Percentiles rank a stretch among this genome's conserved stretches.
Evolutionary conservation across 495 filamentous ascomycete species (phyloP).

Genomic region (Daldinia loculata): DNA sequence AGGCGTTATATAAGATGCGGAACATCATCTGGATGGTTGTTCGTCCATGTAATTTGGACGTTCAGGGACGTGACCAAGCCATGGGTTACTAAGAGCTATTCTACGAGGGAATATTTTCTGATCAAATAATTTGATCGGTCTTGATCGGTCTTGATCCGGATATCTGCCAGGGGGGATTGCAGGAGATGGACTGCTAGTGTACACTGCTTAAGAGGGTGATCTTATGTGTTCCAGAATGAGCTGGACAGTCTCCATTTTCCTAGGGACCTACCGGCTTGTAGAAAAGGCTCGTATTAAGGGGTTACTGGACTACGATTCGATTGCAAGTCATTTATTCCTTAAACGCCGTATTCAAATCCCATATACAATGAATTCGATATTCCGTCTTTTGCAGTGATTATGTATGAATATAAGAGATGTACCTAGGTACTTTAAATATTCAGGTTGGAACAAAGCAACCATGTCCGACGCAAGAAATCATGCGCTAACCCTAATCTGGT

Average conservation of each 20-base stretch:
- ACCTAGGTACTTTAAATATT: not conserved
- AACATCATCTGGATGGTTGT: not conserved
- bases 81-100: not conserved
- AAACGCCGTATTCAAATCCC: not conserved
- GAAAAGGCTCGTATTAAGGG: not conserved
- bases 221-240: not conserved
- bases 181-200: not conserved
- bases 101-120: not conserved
- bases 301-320: not conserved
- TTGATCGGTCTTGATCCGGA: not conserved
- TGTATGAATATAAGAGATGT: too few species aligned
- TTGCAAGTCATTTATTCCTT: not conserved
- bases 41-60: not conserved
- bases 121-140: not conserved
- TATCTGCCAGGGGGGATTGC: not conserved
- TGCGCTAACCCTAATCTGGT: constrained; percentile 9
- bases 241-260: not conserved
- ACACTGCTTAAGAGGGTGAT: not conserved
- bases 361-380: not conserved
- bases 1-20: not conserved
- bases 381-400: not conserved
- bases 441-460: not conserved
- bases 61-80: not conserved
- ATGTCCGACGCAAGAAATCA: not conserved
- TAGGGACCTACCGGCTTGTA: not conserved